Evolutionary conservation across 148 eudicot genomes (phyloP).

Genomic region (Bassia scoparia): DNA sequence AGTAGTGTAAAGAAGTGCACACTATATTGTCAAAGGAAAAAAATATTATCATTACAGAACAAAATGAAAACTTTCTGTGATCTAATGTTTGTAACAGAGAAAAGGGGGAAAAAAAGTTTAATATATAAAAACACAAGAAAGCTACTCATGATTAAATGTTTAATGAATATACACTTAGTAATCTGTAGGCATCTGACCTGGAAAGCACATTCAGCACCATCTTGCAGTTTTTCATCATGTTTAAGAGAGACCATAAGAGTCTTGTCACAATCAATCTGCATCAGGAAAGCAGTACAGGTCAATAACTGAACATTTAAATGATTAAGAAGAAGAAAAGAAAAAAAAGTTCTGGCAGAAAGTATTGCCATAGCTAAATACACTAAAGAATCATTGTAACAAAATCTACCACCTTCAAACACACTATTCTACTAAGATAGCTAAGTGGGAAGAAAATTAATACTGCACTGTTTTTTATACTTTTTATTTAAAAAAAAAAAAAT

Average conservation of each 20-base stretch:
- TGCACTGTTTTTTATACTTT: too few relatives aligned
- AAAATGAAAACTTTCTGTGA: neutral
- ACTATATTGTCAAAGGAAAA: slow-evolving; percentile 44
- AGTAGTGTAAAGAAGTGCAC: slow-evolving; percentile 95
- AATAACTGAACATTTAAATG: slow-evolving; percentile 8
- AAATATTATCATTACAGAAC: slow-evolving; percentile 6
- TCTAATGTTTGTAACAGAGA: neutral
- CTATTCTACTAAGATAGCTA: neutral
- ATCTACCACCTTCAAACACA: neutral
- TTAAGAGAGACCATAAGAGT: slow-evolving; percentile 92
- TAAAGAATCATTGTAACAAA: neutral
- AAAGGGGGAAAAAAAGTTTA: neutral
- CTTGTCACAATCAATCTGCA: slow-evolving; percentile 98
- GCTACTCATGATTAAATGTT: neutral
- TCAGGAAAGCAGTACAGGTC: slow-evolving; percentile 8
- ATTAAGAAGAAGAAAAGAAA: neutral
- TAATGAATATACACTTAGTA: neutral
- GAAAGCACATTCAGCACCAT: slow-evolving; percentile 82
- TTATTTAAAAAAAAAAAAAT: neutral
- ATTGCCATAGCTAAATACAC: neutral
- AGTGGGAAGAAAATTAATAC: neutral
- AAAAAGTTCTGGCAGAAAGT: neutral
- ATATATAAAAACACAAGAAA: neutral
- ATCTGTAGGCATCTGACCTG: slow-evolving; percentile 48
- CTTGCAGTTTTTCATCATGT: slow-evolving; percentile 93